Evolutionary conservation across 176 grass and related monocot genomes (phyloP), one percentile per base, ranked within the genome.

Genomic region (Puya raimondii): DNA sequence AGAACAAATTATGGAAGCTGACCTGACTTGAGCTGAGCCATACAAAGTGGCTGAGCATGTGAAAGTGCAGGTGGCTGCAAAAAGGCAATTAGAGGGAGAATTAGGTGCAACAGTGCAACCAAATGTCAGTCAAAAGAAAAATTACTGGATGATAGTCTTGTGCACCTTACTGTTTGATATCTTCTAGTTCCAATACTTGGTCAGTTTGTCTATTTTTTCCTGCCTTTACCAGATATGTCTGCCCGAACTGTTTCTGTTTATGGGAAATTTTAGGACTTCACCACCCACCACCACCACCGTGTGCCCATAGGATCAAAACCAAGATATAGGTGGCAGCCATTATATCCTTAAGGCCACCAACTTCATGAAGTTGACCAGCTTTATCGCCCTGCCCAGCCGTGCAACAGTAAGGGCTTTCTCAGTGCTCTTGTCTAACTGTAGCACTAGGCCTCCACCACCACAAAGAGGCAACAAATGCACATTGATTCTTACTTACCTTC

Each of bases 91-190:
- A 79, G 54, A 72, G 77, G 71, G 78, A 64, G 78, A 64, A 76
- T 57, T 47, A 75, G 57, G 80, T 29, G 66, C 68, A 81, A 82
- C 54, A 83, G 76, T 23, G 49, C n/a, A 18, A 61, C 76, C 80
- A 15, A 82, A 63, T 69, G 63, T 65, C 23, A 11, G 72, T 88
- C 78, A 69, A 79, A 71, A 67, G 50, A 22, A 80, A 80, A 80
- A 59, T 72, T 23, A 74, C 51, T 84, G 15, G 78, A 65, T 69
- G 26, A 27, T 53, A 73, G 67, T 78, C 23, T 79, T 26, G 63
- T 68, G 70, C 71, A 71, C 63, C 53, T 29, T 81, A 68, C 68
- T 81, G 54, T 85, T 88, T 79, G 75, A 81, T 76, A 85, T 85
- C 72, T 82, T 88, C 79, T 48, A n/a, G 17, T 3, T 48, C 3